These are phyloP conservation scores for Entrophospora sp. DNA, from an alignment of 192 early-diverging fungal species.

Conservation along the genomic window DNA sequence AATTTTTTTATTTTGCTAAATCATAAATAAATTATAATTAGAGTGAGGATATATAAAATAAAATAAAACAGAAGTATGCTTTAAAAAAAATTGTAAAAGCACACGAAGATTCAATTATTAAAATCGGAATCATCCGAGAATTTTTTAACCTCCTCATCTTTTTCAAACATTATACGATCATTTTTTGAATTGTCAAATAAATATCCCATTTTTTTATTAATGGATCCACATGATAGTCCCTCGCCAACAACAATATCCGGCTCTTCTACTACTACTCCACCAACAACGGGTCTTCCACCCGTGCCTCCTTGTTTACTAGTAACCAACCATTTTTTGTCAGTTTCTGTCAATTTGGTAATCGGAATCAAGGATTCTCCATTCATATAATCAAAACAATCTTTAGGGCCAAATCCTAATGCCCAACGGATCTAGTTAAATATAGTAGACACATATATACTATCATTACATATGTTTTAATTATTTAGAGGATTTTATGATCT, in stretches of 20 bases:
- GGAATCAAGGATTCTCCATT: constrained; percentile 32
- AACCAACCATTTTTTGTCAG: constrained; percentile 29
- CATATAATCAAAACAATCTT: constrained; percentile 35
- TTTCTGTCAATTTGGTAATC: constrained; percentile 30
- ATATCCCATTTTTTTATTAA: constrained; percentile 7
- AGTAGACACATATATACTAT: not conserved
- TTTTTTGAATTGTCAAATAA: not conserved
- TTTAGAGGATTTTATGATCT: constrained; percentile 22
- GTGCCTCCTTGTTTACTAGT: constrained; percentile 31
- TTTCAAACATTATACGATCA: too few species aligned
- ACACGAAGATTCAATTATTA: too few species aligned
- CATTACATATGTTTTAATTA: too few species aligned
- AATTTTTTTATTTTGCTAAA: too few species aligned
- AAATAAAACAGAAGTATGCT: too few species aligned
- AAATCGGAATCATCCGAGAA: too few species aligned
- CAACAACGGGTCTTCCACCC: constrained; percentile 24
- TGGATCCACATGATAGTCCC: constrained; percentile 17
- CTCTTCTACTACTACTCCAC: constrained; percentile 31
- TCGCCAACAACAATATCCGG: constrained; percentile 30
- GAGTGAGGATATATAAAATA: too few species aligned
- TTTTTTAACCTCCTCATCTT: too few species aligned
- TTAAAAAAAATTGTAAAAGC: too few species aligned
- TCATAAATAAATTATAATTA: too few species aligned
- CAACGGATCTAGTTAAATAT: constrained; percentile 34
- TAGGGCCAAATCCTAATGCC: constrained; percentile 37